Conservation (phyloP, 441 rosid genomes). For the Erodium chrysanthum region DNA sequence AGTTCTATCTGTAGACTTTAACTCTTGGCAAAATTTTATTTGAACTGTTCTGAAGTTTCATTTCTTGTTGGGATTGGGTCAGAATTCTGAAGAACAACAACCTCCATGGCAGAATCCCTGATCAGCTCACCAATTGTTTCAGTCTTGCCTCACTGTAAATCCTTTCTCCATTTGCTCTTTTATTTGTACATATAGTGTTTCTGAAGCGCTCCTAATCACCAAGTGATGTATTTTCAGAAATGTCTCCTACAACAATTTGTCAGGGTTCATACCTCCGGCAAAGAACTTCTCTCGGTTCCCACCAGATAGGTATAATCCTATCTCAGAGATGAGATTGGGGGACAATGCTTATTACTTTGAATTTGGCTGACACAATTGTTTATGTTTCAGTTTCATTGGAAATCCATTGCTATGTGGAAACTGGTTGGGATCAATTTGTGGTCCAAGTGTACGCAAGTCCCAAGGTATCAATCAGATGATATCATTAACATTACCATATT, state of each 20-base stretch:
- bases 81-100: slow-evolving; percentile 70
- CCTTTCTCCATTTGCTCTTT: slow-evolving; percentile 1
- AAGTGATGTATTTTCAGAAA: slow-evolving; percentile 34
- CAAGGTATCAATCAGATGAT: slow-evolving; percentile 32
- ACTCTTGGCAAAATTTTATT: too few species aligned
- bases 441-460: slow-evolving; percentile 38
- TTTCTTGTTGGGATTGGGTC: slow-evolving; percentile 7
- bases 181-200: too few species aligned
- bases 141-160: slow-evolving; percentile 56
- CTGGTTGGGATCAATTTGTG: slow-evolving; percentile 78
- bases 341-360: neutral
- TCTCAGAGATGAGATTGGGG: slow-evolving; percentile 5
- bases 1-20: slow-evolving; percentile 18
- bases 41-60: neutral
- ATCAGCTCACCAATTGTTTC: slow-evolving; percentile 69
- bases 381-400: slow-evolving; percentile 49
- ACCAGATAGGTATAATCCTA: slow-evolving; percentile 62
- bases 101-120: slow-evolving; percentile 69
- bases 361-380: neutral
- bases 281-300: slow-evolving; percentile 54
- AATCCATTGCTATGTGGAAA: slow-evolving; percentile 70
- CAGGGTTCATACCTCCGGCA: slow-evolving; percentile 30
- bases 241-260: slow-evolving; percentile 71
- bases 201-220: neutral
- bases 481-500: neutral